These are phyloP conservation scores for Podospora comata DNA, from an alignment of 495 filamentous ascomycete species.

Conservation along the genomic window DNA sequence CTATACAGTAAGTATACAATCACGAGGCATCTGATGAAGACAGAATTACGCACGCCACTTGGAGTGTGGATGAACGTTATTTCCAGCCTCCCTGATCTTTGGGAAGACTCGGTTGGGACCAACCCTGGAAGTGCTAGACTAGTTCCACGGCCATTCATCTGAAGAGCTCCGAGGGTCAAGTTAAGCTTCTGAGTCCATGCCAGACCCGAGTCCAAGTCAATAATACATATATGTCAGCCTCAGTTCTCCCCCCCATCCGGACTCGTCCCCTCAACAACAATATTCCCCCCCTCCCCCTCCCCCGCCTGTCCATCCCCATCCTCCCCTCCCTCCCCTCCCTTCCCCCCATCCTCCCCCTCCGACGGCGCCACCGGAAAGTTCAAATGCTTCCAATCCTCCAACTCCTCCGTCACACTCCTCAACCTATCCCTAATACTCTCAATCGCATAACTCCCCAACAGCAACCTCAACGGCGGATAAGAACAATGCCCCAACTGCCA, in stretches of 20 bases:
- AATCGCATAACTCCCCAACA: slow-evolving; percentile 89
- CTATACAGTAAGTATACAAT: background rate
- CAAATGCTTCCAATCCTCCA: slow-evolving; percentile 85
- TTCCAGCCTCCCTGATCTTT: background rate
- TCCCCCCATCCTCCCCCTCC: slow-evolving; percentile 24
- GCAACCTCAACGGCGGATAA: slow-evolving; percentile 79
- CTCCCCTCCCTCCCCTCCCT: slow-evolving; percentile 17
- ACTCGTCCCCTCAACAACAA: slow-evolving; percentile 5
- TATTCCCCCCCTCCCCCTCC: slow-evolving; percentile 27
- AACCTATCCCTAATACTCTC: slow-evolving; percentile 90
- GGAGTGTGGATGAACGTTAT: background rate
- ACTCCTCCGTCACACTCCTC: slow-evolving; percentile 87
- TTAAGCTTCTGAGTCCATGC: too few relatives aligned
- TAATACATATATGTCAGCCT: too few relatives aligned
- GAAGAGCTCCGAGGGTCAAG: too few relatives aligned
- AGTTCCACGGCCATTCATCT: too few relatives aligned
- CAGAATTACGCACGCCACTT: background rate
- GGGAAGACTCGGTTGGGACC: too few relatives aligned
- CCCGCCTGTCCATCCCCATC: slow-evolving; percentile 22
- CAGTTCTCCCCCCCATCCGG: background rate
- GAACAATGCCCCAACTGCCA: slow-evolving; percentile 95
- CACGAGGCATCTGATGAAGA: background rate
- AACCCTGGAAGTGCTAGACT: too few relatives aligned
- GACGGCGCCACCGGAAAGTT: slow-evolving; percentile 53
- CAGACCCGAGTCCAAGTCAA: too few relatives aligned